A percentile compares a stretch with the other conserved stretches of the same genome.
Conservation (phyloP, 2,329 filamentous ascomycete genomes). For the Talaromyces funiculosus region DNA sequence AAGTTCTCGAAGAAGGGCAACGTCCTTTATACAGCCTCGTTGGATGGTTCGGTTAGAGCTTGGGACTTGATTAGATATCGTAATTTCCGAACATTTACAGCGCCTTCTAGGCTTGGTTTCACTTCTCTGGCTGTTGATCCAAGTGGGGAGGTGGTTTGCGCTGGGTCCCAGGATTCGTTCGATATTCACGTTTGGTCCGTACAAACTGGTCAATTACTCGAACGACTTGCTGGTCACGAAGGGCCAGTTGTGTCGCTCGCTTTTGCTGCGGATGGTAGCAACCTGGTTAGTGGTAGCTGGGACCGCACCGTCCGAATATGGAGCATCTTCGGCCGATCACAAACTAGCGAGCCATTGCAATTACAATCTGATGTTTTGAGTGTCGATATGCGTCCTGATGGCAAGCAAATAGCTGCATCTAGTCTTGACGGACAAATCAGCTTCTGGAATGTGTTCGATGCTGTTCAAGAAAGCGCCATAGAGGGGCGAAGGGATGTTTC, state of each 20-base stretch:
- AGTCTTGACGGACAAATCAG: slow-evolving; percentile 90
- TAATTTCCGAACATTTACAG: slow-evolving; percentile 96
- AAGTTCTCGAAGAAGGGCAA: slow-evolving; percentile 94
- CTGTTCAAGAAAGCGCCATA: slow-evolving; percentile 75
- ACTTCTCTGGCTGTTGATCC: slow-evolving; percentile 94
- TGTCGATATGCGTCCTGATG: slow-evolving; percentile 83
- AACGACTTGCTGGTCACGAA: slow-evolving; percentile 86
- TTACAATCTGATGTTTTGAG: slow-evolving; percentile 85
- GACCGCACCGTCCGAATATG: slow-evolving; percentile 92
- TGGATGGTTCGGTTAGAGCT: slow-evolving; percentile 89
- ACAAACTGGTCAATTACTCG: slow-evolving; percentile 90
- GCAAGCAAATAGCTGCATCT: slow-evolving; percentile 81
- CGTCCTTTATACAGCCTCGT: slow-evolving; percentile 87
- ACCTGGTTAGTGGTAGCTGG: slow-evolving; percentile 90
- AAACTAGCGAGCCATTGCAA: slow-evolving; percentile 90
- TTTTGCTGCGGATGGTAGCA: slow-evolving; percentile 79
- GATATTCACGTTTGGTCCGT: slow-evolving; percentile 99
- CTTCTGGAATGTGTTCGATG: slow-evolving; percentile 90
- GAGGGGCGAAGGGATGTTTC: slow-evolving; percentile 90
- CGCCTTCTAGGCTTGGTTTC: slow-evolving; percentile 84
- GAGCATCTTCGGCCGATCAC: slow-evolving; percentile 89
- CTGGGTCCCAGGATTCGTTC: slow-evolving; percentile 90
- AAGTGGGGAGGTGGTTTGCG: slow-evolving; percentile 91
- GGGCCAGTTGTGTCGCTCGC: slow-evolving; percentile 83
- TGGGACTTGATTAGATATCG: slow-evolving; percentile 96